Base-by-base conservation (phyloP, 2,329 filamentous ascomycete species). In the Colletotrichum tropicale region DNA sequence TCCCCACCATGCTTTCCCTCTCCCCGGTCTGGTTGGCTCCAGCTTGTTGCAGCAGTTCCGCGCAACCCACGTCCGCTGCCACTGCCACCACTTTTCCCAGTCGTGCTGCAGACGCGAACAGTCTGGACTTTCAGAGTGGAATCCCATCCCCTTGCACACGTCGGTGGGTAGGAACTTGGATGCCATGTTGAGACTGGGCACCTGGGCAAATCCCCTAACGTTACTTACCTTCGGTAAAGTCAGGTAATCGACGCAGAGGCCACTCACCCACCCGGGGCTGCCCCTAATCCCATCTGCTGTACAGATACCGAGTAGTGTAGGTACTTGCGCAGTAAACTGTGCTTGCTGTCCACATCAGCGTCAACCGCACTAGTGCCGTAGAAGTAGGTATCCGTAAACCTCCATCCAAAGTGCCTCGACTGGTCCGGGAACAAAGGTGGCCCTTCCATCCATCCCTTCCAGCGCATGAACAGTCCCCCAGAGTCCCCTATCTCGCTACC, bases 11-110 rank as follows among this genome's bases (percentile, higher is more conserved):
- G 0, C 24, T 28, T 34, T 36, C 55, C 67, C 32, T 65, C 18
- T 10, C 36, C 26, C 26, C 21, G 61, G 21, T 38, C 38, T 72
- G 72, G 72, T 75, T 75, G 72, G 72, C 61, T 34, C 52, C 62
- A n/a, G 24, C 30, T 28, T 66, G 60, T 43, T 55, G 71, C 68
- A 70, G 71, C 71, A 74, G 68, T 66, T 61, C 26, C 68, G 61
- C 66, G 15, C 34, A 68, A 55, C 28, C 52, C 66, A 68, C 56
- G 28, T 36, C 67, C 67, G 61, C 56, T 60, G 32, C 52, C 24
- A 66, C 38, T 58, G 55, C 34, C 70, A 60, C 52, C 34, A 65
- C 15, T 21, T 32, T 60, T 60, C 30, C n/a, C n/a, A 52, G 26
- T 18, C 15, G 9, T 30, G 24, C 61, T 66, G 62, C 34, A 64